Evolutionary conservation across 768 basidiomycete species (phyloP).

Genomic region (Leccinum variicolor): DNA sequence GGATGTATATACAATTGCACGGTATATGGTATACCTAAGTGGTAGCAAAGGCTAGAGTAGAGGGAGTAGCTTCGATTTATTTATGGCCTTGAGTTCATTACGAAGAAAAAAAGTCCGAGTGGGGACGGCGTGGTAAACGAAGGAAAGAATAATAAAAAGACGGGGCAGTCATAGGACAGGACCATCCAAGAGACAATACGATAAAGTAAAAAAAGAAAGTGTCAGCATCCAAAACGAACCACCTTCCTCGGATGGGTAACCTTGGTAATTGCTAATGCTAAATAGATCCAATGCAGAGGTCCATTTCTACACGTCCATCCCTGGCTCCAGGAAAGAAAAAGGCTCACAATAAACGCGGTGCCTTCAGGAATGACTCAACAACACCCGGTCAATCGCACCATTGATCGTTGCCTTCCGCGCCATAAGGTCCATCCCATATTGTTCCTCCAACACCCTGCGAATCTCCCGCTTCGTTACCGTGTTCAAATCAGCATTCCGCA

Average conservation of each 20-base stretch:
- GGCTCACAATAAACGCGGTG: background rate
- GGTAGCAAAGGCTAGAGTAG: background rate
- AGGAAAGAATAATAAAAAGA: background rate
- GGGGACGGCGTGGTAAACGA: background rate
- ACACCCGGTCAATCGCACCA: constrained; percentile 67
- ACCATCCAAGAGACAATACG: constrained; percentile 7
- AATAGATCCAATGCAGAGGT: constrained; percentile 21
- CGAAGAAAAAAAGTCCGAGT: background rate
- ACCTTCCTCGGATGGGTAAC: constrained; percentile 7
- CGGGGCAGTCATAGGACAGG: background rate
- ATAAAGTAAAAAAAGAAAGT: constrained; percentile 1
- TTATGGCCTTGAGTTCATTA: background rate
- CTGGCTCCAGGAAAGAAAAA: background rate
- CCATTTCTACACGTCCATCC: constrained; percentile 16
- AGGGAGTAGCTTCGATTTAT: background rate
- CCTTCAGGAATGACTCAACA: constrained; percentile 46
- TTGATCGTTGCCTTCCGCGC: constrained; percentile 73
- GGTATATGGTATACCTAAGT: background rate
- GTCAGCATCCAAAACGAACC: constrained; percentile 15
- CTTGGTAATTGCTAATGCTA: background rate
- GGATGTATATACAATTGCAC: background rate
- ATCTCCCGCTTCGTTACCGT: constrained; percentile 91
- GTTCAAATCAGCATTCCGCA: constrained; percentile 80
- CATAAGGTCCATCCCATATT: constrained; percentile 75
- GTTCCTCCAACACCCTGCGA: constrained; percentile 75